Conservation (phyloP, 1,139 yeast species). For the Taphrina betulina region DNA sequence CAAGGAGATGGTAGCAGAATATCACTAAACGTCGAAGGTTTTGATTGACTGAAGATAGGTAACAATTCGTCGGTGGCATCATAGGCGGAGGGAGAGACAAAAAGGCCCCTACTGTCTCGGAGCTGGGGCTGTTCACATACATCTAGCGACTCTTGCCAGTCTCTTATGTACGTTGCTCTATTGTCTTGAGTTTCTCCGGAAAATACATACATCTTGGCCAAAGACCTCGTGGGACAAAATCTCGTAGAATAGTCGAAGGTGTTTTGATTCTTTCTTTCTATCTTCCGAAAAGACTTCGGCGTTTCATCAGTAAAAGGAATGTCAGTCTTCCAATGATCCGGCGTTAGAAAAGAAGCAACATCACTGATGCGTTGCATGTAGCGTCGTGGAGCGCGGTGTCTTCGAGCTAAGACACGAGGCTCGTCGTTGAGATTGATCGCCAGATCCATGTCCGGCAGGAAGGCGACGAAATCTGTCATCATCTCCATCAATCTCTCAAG, state of each 20-base stretch:
- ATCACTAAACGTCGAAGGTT: constrained; percentile 37
- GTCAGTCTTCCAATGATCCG: not conserved
- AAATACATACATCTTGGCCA: not conserved
- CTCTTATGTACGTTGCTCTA: not conserved
- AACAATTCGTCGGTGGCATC: constrained; percentile 33
- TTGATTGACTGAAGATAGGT: constrained; percentile 39
- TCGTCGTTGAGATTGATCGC: constrained; percentile 38
- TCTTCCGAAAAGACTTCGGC: not conserved
- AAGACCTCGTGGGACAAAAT: not conserved
- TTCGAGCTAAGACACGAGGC: constrained; percentile 36
- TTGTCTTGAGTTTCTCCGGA: not conserved
- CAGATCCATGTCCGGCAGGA: constrained; percentile 40
- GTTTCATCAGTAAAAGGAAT: not conserved
- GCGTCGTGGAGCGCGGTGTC: too few relatives aligned
- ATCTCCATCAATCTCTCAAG: constrained; percentile 32
- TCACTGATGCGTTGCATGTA: too few relatives aligned
- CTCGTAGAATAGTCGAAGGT: not conserved
- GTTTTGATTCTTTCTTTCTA: not conserved
- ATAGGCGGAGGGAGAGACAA: constrained; percentile 37
- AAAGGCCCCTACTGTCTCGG: constrained; percentile 36
- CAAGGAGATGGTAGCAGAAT: constrained; percentile 38
- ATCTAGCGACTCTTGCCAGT: constrained; percentile 23
- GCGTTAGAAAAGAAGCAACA: not conserved
- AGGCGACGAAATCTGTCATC: constrained; percentile 34
- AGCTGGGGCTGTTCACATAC: constrained; percentile 36